These are phyloP conservation scores for Aspergillus saccharolyticus DNA, from an alignment of 495 filamentous ascomycete genomes.

Conservation along the genomic window DNA sequence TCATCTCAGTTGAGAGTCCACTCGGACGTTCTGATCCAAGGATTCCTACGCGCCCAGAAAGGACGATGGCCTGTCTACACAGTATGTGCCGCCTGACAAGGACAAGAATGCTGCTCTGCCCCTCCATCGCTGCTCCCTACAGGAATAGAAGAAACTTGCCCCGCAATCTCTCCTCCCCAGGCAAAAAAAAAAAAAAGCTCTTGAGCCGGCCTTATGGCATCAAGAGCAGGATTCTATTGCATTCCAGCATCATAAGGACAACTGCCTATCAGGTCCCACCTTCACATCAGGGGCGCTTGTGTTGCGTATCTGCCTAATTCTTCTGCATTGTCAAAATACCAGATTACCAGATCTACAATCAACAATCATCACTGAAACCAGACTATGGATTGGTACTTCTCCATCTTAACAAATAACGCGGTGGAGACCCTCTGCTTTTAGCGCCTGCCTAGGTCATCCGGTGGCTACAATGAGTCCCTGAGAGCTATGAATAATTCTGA, in stretches of 20 bases:
- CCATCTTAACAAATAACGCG: slow-evolving; percentile 9
- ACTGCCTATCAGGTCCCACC: neutral
- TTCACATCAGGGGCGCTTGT: slow-evolving; percentile 2
- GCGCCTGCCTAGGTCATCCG: slow-evolving; percentile 6
- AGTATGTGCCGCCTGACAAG: neutral
- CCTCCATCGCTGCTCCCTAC: neutral
- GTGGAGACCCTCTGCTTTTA: slow-evolving; percentile 9
- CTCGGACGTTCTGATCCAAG: too few relatives aligned
- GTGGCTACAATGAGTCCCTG: neutral
- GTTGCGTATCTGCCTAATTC: slow-evolving; percentile 16
- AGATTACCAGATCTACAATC: slow-evolving; percentile 14
- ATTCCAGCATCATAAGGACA: neutral
- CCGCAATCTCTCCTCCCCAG: neutral
- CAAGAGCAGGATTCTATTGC: neutral
- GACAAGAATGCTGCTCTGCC: neutral
- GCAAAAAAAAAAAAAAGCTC: neutral
- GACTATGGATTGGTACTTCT: slow-evolving; percentile 12
- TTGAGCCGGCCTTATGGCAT: neutral
- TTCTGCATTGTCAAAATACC: slow-evolving; percentile 5
- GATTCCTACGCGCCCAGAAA: too few relatives aligned
- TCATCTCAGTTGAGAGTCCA: neutral
- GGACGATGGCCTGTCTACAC: too few relatives aligned
- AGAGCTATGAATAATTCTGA: neutral
- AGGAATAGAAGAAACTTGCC: neutral
- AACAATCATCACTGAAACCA: slow-evolving; percentile 3